Percentiles rank a stretch among this genome's conserved stretches.
phyloP scores from a whole-genome alignment of 2,329 filamentous ascomycete genomes.

The Botrytis aclada region DNA sequence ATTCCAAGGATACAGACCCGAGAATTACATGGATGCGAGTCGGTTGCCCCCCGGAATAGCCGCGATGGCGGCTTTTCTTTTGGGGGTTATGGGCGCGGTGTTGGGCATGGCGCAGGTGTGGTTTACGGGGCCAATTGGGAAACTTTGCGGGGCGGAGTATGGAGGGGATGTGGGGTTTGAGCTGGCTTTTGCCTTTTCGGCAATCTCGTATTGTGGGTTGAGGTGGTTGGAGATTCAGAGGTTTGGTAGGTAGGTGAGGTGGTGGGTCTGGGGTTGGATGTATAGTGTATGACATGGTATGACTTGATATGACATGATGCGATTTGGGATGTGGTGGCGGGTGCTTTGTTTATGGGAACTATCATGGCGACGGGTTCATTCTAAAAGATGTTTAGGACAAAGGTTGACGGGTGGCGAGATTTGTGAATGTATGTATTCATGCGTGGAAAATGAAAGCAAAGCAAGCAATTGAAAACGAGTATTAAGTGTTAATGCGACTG shows the following conservation, averaged over 20 bases:
- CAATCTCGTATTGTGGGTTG: constrained; percentile 50
- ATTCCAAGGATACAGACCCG: constrained; percentile 56
- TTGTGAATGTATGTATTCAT: background rate
- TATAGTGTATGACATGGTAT: background rate
- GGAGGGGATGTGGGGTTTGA: constrained; percentile 63
- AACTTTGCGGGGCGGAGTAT: constrained; percentile 37
- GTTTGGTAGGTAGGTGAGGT: constrained; percentile 39
- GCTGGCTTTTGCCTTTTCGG: constrained; percentile 60
- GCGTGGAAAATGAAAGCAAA: background rate
- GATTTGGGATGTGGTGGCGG: background rate
- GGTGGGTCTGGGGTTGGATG: background rate
- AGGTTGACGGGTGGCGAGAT: background rate
- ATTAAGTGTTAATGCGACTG: background rate
- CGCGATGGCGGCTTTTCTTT: constrained; percentile 59
- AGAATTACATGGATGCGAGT: constrained; percentile 54
- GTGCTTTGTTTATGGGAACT: background rate
- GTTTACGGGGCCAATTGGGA: constrained; percentile 65
- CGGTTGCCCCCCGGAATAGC: constrained; percentile 63
- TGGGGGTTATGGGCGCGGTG: constrained; percentile 63
- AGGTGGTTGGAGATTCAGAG: constrained; percentile 41
- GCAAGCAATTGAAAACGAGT: background rate
- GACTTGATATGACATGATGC: background rate
- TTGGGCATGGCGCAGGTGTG: constrained; percentile 69
- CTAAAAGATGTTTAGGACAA: background rate
- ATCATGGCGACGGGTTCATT: background rate